Base-by-base conservation (phyloP, 257 asterid genomes). In the Schizonepeta tenuifolia region DNA sequence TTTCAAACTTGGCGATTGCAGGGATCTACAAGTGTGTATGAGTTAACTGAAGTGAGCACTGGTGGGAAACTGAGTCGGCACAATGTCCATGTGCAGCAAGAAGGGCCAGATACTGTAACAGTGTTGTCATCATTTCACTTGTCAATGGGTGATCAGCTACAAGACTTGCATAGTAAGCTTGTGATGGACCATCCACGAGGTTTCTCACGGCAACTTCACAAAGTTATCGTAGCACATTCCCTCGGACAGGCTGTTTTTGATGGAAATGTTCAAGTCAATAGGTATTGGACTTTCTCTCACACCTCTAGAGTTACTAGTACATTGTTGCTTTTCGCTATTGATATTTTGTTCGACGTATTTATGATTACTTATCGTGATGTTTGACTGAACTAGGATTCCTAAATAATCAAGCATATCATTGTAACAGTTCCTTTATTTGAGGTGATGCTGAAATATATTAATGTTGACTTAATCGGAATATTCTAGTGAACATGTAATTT, bases 51-150 rank as follows among this genome's bases (percentile, higher is more conserved):
- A 79, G 87, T 91, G 44, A 90, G 98, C 88, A 91, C 92, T 5
- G 99, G 96, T 58, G 99, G 95, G 58, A 94, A 86, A 81, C 82
- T 94, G 78, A 88, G 97, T 81, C 84, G 98, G 78, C 99, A 94
- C 80, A 94, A 88, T 82, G 79, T 94, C 73, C 96, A 88, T 28
- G 88, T 94, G 65, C 91, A 91, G 79, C 99, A 94, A 79, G 81
- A 81, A 36, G 99, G 98, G 46, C 75, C 95, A 18, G 97, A 91
- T 56, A 94, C 99, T 0, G 59, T 69, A 47, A 94, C 98, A 7
- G 96, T 87, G 67, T 74, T 94, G 69, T 91, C 99, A 0, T 78
- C 97, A 22, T 89, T 94, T 80, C 99, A 94, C 80, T 79, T 94
- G 65, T 77, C 89, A 28, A 57, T 74, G n/a, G 82, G 84, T n/a